Percentiles rank a stretch among this genome's conserved stretches.
Evolutionary conservation across 768 basidiomycete genomes (phyloP).

Genomic region (Lentinula sp.): DNA sequence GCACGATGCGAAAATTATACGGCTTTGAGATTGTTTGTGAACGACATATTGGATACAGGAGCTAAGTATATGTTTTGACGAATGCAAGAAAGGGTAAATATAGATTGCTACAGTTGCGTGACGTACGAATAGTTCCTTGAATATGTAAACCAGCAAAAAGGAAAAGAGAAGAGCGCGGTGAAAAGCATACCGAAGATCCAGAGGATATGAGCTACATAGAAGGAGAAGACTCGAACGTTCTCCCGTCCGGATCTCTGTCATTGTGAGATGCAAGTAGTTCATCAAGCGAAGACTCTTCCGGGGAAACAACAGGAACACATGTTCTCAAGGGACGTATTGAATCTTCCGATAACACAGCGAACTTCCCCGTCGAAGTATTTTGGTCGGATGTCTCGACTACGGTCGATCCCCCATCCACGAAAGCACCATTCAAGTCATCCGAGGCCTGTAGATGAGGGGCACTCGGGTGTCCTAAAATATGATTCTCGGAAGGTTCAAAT

Average conservation of each 20-base stretch:
- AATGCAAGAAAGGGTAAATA: neutral
- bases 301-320: neutral
- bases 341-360: neutral
- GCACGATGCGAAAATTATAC: too few species aligned
- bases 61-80: neutral
- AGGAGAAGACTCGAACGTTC: neutral
- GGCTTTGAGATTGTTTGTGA: neutral
- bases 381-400: neutral
- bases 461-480: conserved; percentile 16
- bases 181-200: neutral
- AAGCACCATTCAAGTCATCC: neutral
- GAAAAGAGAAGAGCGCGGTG: neutral
- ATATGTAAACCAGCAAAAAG: neutral
- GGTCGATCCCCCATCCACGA: neutral
- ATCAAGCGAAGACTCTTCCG: neutral
- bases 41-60: neutral
- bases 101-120: neutral
- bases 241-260: neutral
- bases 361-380: neutral
- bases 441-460: conserved; percentile 44
- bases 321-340: neutral
- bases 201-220: neutral
- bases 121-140: neutral
- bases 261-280: neutral
- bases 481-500: conserved; percentile 10